Percentiles rank a stretch among this genome's conserved stretches.
These are phyloP conservation scores for Vitis hybrid DNA, from an alignment of 177 flowering plant genomes.

Conservation along the genomic window DNA sequence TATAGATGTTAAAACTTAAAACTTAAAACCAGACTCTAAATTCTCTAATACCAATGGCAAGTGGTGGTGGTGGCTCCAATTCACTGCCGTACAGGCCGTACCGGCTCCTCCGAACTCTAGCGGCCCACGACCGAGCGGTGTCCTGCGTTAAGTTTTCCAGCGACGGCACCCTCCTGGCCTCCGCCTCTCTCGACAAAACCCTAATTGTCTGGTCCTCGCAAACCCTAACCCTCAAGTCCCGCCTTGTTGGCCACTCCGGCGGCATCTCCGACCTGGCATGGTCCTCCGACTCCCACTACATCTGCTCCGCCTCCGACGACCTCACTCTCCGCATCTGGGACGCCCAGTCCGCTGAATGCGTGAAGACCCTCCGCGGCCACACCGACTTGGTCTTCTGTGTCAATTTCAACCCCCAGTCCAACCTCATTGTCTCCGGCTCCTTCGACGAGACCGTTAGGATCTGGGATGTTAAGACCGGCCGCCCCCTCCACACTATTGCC, in stretches of 20 bases:
- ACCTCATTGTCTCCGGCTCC: conserved; percentile 74
- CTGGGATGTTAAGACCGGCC: conserved; percentile 89
- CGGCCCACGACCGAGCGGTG: conserved; percentile 62
- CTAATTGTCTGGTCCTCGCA: conserved; percentile 60
- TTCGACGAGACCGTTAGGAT: conserved; percentile 75
- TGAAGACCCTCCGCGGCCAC: conserved; percentile 84
- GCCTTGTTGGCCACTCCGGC: conserved; percentile 71
- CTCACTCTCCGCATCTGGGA: conserved; percentile 88
- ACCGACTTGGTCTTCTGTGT: conserved; percentile 79
- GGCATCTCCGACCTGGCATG: conserved; percentile 90
- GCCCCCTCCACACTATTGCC: conserved; percentile 42
- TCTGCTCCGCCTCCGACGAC: conserved; percentile 96
- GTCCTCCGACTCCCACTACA: conserved; percentile 92
- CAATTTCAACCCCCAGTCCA: conserved; percentile 75
- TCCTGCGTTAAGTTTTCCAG: conserved; percentile 90
- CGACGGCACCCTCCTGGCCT: conserved; percentile 82
- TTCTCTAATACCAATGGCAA: conserved; percentile 8
- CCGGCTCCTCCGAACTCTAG: conserved; percentile 53
- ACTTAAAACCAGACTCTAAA: no score
- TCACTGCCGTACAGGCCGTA: conserved; percentile 54
- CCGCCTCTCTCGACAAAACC: conserved; percentile 92
- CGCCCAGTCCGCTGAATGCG: conserved; percentile 59
- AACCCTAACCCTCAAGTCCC: conserved; percentile 45
- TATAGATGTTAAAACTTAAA: no score
- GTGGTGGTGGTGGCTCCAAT: conserved; percentile 9